Evolutionary conservation across 176 grass and related monocot genomes (phyloP).

Genomic region (Puccinellia tenuiflora): DNA sequence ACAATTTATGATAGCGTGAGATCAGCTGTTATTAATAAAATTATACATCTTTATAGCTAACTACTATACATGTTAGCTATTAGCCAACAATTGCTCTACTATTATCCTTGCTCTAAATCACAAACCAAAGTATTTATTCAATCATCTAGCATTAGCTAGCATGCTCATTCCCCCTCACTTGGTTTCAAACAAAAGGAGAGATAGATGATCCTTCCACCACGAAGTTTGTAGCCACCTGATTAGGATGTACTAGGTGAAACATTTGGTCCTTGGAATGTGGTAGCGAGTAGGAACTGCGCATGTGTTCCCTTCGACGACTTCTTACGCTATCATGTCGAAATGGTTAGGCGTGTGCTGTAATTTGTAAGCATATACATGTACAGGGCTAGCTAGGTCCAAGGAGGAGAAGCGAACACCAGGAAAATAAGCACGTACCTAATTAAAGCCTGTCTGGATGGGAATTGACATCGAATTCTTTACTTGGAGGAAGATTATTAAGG

Average conservation of each 20-base stretch:
- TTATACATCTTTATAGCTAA: no score
- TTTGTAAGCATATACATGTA: neutral
- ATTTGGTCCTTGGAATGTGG: conserved; percentile 6
- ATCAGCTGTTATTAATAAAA: no score
- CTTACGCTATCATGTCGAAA: conserved; percentile 18
- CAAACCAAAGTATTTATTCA: neutral
- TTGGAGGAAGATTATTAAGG: neutral
- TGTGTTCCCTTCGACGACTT: no score
- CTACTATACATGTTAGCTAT: no score
- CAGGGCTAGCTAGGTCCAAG: conserved; percentile 11
- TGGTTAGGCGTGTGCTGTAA: neutral
- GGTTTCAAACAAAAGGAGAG: conserved; percentile 29
- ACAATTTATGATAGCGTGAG: no score
- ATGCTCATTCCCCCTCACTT: conserved; percentile 3
- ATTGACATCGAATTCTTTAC: neutral
- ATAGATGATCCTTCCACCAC: neutral
- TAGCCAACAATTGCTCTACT: no score
- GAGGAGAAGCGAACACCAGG: neutral
- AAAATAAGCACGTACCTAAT: neutral
- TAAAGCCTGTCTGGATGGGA: neutral
- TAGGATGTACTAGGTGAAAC: conserved; percentile 15
- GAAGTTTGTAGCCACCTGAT: conserved; percentile 36
- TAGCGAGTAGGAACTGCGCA: no score
- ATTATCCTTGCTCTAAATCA: no score
- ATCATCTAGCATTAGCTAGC: neutral